Conservation (phyloP, 2,329 filamentous ascomycete species). For the Ilyonectria mors-panacis region DNA sequence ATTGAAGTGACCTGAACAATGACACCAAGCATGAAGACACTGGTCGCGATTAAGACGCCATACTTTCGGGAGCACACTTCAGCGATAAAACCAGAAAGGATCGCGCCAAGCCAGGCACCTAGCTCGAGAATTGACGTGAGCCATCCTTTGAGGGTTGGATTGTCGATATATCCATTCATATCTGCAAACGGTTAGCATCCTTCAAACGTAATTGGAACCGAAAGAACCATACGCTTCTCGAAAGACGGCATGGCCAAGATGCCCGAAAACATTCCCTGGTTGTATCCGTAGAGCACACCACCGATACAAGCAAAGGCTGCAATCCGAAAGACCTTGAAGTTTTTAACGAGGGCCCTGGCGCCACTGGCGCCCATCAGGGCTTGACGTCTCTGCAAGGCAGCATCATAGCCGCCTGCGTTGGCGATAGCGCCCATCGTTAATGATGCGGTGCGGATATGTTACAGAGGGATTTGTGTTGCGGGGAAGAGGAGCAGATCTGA, state of each 20-base stretch:
- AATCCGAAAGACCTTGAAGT: conserved; percentile 72
- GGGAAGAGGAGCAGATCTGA: background rate
- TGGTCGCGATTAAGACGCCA: conserved; percentile 75
- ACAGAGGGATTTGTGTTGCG: background rate
- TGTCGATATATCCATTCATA: conserved; percentile 68
- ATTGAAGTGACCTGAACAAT: conserved; percentile 77
- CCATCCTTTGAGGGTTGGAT: conserved; percentile 71
- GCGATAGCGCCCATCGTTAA: conserved; percentile 19
- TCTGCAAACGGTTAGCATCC: conserved; percentile 53
- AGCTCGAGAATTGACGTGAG: conserved; percentile 80
- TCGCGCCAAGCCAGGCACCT: conserved; percentile 82
- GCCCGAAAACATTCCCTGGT: conserved; percentile 75
- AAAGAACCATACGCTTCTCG: conserved; percentile 59
- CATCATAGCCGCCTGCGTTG: conserved; percentile 60
- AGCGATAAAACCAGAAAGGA: conserved; percentile 80
- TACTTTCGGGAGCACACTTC: conserved; percentile 79
- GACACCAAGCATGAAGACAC: conserved; percentile 79
- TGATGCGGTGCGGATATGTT: background rate
- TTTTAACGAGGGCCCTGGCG: conserved; percentile 69
- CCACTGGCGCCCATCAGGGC: conserved; percentile 68
- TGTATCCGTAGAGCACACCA: conserved; percentile 78
- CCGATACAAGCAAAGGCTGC: conserved; percentile 75
- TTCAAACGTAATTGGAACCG: background rate
- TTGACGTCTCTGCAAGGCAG: conserved; percentile 66
- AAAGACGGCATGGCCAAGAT: conserved; percentile 73